Percentiles rank a stretch among this genome's conserved stretches.
These are phyloP conservation scores for Murraya koenigii DNA, from an alignment of 345 rosid genomes.

Conservation along the genomic window DNA sequence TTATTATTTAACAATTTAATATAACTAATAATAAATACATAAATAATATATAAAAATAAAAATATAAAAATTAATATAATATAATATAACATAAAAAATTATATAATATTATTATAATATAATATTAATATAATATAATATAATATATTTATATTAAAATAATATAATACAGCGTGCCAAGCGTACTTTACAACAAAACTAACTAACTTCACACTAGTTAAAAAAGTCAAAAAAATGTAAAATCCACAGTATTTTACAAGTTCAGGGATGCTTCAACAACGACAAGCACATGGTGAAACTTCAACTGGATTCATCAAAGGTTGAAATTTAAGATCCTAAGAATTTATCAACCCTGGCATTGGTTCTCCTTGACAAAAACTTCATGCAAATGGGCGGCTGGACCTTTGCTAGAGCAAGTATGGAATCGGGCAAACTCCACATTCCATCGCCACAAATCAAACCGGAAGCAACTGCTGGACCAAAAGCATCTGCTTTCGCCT, in stretches of 20 bases:
- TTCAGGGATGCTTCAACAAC: not conserved
- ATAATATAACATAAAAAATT: too few relatives aligned
- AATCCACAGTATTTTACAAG: not conserved
- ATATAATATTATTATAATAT: too few relatives aligned
- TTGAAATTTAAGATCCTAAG: conserved; percentile 24
- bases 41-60: too few relatives aligned
- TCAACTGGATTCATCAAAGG: not conserved
- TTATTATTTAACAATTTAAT: too few relatives aligned
- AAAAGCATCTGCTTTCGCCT: conserved; percentile 60
- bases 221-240: not conserved
- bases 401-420: conserved; percentile 60
- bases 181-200: not conserved
- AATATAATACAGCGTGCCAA: too few relatives aligned
- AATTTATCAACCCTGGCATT: conserved; percentile 53
- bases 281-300: not conserved
- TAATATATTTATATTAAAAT: too few relatives aligned
- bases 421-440: conserved; percentile 72
- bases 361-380: conserved; percentile 53
- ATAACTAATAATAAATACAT: too few relatives aligned
- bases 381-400: conserved; percentile 82
- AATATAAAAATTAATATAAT: too few relatives aligned
- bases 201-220: not conserved
- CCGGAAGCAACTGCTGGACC: conserved; percentile 86
- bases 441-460: conserved; percentile 77
- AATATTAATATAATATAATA: too few relatives aligned